Evolutionary conservation across 2,329 filamentous ascomycete species (phyloP).

Genomic region (Fusarium sp.): DNA sequence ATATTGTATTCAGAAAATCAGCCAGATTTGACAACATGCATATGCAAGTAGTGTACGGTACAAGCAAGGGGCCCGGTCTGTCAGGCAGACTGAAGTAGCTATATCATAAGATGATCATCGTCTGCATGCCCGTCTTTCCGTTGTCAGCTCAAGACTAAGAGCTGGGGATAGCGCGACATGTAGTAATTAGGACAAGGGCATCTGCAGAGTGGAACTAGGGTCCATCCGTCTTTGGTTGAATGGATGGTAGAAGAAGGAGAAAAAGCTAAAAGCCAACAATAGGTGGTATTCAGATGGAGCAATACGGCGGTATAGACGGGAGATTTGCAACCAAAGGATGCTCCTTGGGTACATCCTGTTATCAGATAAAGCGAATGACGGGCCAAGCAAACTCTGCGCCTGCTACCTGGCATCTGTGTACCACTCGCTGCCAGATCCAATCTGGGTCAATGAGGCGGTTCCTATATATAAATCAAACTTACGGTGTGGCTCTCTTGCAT

Average conservation of each 20-base stretch:
- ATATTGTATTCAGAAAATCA: slow-evolving; percentile 4
- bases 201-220: slow-evolving; percentile 20
- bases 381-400: background rate
- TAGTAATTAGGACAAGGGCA: slow-evolving; percentile 7
- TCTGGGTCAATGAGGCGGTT: slow-evolving; percentile 11
- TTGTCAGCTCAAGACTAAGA: slow-evolving; percentile 27
- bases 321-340: slow-evolving; percentile 2
- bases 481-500: slow-evolving; percentile 28
- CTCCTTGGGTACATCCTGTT: slow-evolving; percentile 1
- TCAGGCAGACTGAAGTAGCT: slow-evolving; percentile 2
- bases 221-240: background rate
- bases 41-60: slow-evolving; percentile 16
- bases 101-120: slow-evolving; percentile 48
- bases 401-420: slow-evolving; percentile 11
- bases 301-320: slow-evolving; percentile 17
- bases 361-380: slow-evolving; percentile 10
- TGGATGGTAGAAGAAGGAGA: slow-evolving; percentile 5
- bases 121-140: slow-evolving; percentile 37
- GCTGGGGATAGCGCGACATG: slow-evolving; percentile 19
- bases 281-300: slow-evolving; percentile 9
- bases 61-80: slow-evolving; percentile 32
- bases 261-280: background rate
- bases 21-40: slow-evolving; percentile 9
- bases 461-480: slow-evolving; percentile 15
- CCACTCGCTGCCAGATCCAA: slow-evolving; percentile 18